Conservation (phyloP, 2,329 filamentous ascomycete species). For the Cucurbitaria berberidis region DNA sequence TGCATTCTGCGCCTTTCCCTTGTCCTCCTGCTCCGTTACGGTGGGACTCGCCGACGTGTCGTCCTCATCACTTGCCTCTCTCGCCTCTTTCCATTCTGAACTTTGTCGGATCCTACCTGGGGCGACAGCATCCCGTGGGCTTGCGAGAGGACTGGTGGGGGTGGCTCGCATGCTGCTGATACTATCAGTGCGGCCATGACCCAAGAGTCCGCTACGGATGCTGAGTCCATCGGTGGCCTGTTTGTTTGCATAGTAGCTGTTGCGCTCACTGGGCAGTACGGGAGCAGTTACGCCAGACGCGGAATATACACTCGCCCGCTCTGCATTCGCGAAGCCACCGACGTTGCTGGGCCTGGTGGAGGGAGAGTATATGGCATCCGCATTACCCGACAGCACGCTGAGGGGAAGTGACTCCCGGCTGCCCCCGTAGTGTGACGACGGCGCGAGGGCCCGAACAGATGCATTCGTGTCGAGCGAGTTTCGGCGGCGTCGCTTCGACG, state of each 20-base stretch:
- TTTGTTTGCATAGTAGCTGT: conserved; percentile 74
- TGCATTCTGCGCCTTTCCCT: conserved; percentile 1
- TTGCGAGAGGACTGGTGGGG: conserved; percentile 67
- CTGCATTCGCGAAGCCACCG: conserved; percentile 62
- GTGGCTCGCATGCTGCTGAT: conserved; percentile 70
- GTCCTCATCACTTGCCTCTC: conserved; percentile 36
- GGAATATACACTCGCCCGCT: conserved; percentile 83
- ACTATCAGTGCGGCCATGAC: conserved; percentile 82
- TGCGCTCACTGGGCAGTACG: conserved; percentile 74
- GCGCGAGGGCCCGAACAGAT: conserved; percentile 82
- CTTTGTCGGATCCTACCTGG: conserved; percentile 41
- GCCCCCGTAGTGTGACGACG: conserved; percentile 80
- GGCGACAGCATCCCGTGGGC: conserved; percentile 50
- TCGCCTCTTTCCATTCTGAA: conserved; percentile 46
- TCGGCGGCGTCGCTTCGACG: conserved; percentile 76
- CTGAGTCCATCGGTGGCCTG: conserved; percentile 71
- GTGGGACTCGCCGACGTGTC: conserved; percentile 24
- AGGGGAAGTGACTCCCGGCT: conserved; percentile 80
- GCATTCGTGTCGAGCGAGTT: conserved; percentile 86
- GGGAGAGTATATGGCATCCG: conserved; percentile 57
- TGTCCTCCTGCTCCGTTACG: conserved; percentile 14
- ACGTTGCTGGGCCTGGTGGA: conserved; percentile 60
- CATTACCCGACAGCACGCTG: conserved; percentile 75
- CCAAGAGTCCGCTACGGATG: conserved; percentile 75
- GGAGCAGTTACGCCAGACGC: conserved; percentile 68